Percentiles rank a stretch among this genome's conserved stretches.
Conservation (phyloP, 352 stramenopile species). For the Phytophthora brassicae region DNA sequence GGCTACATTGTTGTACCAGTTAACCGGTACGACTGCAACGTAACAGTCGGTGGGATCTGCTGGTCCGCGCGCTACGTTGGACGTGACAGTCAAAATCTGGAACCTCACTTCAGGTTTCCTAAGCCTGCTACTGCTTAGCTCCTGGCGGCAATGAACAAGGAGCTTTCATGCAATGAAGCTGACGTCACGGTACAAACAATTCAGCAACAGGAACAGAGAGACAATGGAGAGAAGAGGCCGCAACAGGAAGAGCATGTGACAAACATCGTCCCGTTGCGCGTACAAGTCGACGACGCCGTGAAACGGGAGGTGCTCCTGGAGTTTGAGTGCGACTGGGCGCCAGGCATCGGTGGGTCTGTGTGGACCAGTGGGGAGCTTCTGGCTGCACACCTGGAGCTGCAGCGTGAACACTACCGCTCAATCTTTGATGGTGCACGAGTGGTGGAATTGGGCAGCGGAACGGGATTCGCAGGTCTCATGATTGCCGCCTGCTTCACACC, state of each 20-base stretch:
- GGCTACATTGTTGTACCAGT: constrained; percentile 5
- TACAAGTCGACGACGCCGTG: constrained; percentile 39
- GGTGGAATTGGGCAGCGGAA: constrained; percentile 79
- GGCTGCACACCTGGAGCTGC: constrained; percentile 54
- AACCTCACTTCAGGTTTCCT: background rate
- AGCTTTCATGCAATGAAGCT: constrained; percentile 9
- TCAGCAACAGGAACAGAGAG: constrained; percentile 15
- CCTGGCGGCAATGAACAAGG: constrained; percentile 12
- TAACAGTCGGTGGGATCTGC: constrained; percentile 9
- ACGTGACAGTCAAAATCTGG: background rate
- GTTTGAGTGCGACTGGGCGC: constrained; percentile 80
- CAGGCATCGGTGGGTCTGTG: constrained; percentile 80
- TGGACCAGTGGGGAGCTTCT: constrained; percentile 85
- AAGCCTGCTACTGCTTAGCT: no score
- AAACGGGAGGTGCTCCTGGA: constrained; percentile 37
- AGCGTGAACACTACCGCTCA: constrained; percentile 46
- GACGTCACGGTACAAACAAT: background rate
- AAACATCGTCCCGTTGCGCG: constrained; percentile 47
- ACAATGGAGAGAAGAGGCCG: constrained; percentile 11
- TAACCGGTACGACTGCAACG: background rate
- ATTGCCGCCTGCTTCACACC: constrained; percentile 63
- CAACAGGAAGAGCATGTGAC: constrained; percentile 15
- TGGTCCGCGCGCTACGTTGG: background rate
- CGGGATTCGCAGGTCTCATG: constrained; percentile 74
- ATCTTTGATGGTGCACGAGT: constrained; percentile 65